phyloP scores from a whole-genome alignment of 192 early-diverging fungal species.

The Podila epigama region DNA sequence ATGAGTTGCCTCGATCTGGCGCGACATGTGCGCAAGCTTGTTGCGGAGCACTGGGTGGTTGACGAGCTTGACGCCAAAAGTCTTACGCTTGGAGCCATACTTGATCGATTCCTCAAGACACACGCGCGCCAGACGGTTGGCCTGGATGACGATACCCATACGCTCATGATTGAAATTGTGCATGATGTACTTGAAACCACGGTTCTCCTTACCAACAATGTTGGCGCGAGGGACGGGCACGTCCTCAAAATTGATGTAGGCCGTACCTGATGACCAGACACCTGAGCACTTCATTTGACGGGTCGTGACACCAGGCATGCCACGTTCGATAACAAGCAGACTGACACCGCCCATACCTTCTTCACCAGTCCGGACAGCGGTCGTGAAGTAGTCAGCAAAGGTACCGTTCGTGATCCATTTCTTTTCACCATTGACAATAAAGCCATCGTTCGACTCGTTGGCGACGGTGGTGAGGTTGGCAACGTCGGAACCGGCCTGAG shows the following conservation, averaged over 20 bases:
- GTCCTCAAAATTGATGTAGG: conserved; percentile 84
- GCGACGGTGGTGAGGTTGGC: conserved; percentile 75
- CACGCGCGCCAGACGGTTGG: conserved; percentile 86
- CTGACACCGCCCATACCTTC: conserved; percentile 81
- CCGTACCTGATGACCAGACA: conserved; percentile 83
- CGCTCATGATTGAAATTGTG: conserved; percentile 85
- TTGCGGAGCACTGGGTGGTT: conserved; percentile 86
- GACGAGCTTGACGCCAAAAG: conserved; percentile 86
- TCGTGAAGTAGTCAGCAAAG: conserved; percentile 86
- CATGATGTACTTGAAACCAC: conserved; percentile 85
- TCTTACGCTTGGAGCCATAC: conserved; percentile 85
- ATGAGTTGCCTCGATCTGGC: conserved; percentile 86
- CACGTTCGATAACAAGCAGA: conserved; percentile 74
- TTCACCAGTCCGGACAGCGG: conserved; percentile 80
- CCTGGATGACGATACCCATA: conserved; percentile 85
- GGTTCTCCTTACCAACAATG: conserved; percentile 85
- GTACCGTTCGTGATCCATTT: conserved; percentile 88
- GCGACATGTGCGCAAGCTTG: conserved; percentile 83
- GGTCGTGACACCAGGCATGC: conserved; percentile 78
- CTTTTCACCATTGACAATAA: conserved; percentile 86
- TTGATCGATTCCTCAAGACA: conserved; percentile 85
- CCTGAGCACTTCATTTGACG: conserved; percentile 86
- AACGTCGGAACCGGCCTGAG: conserved; percentile 74
- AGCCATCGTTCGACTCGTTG: conserved; percentile 71
- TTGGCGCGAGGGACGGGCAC: conserved; percentile 88